A percentile compares a stretch with the other conserved stretches of the same genome.
Conservation (phyloP, 495 filamentous ascomycete genomes). For the Penicillium silybi region DNA sequence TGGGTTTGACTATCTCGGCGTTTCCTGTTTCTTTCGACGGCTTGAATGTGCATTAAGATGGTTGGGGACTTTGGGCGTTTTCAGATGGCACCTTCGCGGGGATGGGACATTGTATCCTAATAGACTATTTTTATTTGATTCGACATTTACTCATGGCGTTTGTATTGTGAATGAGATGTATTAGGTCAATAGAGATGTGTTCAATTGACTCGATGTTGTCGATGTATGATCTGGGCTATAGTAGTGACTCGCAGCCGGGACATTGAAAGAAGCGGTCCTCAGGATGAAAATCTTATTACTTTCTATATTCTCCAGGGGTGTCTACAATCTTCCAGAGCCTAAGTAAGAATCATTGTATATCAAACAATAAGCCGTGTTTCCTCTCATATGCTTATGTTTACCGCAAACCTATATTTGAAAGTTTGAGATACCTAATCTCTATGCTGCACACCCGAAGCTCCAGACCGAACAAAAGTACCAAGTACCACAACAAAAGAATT, state of each 20-base stretch:
- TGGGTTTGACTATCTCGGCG: background rate
- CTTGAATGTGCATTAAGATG: slow-evolving; percentile 22
- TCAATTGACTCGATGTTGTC: too few relatives aligned
- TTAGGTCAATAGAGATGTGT: background rate
- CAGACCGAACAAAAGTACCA: background rate
- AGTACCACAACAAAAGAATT: background rate
- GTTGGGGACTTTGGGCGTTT: slow-evolving; percentile 20
- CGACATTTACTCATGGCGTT: background rate
- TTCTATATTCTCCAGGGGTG: too few relatives aligned
- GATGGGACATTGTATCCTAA: slow-evolving; percentile 18
- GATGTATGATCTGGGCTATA: too few relatives aligned
- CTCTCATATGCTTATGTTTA: too few relatives aligned
- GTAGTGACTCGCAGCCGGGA: too few relatives aligned
- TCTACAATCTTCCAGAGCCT: too few relatives aligned
- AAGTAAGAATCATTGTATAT: too few relatives aligned
- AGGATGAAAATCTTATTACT: too few relatives aligned
- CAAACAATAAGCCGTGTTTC: too few relatives aligned
- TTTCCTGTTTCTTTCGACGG: slow-evolving; percentile 2
- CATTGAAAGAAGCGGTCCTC: too few relatives aligned
- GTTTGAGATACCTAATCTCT: too few relatives aligned
- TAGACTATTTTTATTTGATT: slow-evolving; percentile 12
- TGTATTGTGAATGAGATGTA: background rate
- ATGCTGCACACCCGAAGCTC: background rate
- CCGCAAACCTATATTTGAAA: too few relatives aligned
- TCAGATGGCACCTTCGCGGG: slow-evolving; percentile 9